Conservation (phyloP, 805 yeast species). For the Cyberlindnera galapagoensis region DNA sequence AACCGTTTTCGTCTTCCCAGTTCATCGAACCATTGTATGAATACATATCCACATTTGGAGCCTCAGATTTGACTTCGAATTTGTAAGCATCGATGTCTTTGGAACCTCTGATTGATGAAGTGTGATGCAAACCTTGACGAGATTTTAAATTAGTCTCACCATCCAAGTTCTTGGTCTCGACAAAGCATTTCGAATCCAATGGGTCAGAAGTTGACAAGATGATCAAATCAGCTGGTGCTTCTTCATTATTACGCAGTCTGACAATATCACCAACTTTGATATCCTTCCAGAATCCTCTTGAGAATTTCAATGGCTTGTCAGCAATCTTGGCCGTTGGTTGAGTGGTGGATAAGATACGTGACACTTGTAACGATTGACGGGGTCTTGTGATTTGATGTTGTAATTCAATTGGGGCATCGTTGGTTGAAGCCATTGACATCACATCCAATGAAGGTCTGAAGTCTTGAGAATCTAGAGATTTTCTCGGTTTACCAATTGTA, state of each 20-base stretch:
- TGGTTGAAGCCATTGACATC: constrained; percentile 1
- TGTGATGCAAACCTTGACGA: constrained; percentile 60
- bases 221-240: constrained; percentile 71
- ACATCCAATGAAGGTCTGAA: too few relatives aligned
- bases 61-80: constrained; percentile 70
- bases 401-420: constrained; percentile 3
- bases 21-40: constrained; percentile 65
- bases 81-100: constrained; percentile 40
- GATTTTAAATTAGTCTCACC: constrained; percentile 75
- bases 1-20: constrained; percentile 35
- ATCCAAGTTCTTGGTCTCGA: constrained; percentile 76
- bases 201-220: constrained; percentile 42
- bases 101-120: constrained; percentile 39
- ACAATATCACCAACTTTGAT: constrained; percentile 69
- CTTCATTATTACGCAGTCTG: constrained; percentile 66
- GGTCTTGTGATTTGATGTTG: constrained; percentile 5
- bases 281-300: constrained; percentile 51
- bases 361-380: neutral
- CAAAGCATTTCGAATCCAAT: constrained; percentile 55
- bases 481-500: constrained; percentile 5
- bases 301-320: constrained; percentile 20
- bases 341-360: constrained; percentile 1
- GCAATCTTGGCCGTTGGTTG: constrained; percentile 1
- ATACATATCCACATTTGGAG: constrained; percentile 72
- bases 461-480: constrained; percentile 16